Conservation (phyloP, 176 grass and related monocot genomes). For the Zea luxurians region DNA sequence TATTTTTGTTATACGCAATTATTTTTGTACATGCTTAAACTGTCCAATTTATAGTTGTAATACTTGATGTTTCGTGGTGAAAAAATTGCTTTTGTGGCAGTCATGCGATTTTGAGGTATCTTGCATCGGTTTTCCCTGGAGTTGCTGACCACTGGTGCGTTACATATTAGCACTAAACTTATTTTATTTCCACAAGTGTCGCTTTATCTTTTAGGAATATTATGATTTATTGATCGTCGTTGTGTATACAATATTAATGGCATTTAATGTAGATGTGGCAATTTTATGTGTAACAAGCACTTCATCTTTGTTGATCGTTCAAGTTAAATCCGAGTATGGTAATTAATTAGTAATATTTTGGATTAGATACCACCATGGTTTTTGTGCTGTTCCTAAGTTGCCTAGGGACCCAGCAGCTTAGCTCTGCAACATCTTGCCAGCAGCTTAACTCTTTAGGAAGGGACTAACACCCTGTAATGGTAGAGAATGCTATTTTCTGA, state of each 20-base stretch:
- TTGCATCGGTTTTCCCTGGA: too few relatives aligned
- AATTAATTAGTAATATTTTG: neutral
- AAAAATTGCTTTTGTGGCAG: neutral
- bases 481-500: constrained; percentile 33
- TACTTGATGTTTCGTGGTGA: neutral
- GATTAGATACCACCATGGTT: neutral
- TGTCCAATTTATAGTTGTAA: neutral
- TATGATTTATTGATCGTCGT: neutral
- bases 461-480: constrained; percentile 40
- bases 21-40: neutral
- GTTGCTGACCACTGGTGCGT: too few relatives aligned
- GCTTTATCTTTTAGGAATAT: neutral
- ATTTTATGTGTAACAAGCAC: neutral
- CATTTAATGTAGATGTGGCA: neutral
- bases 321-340: neutral
- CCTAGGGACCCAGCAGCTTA: too few relatives aligned
- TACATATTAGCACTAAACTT: constrained; percentile 10
- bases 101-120: too few relatives aligned
- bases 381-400: too few relatives aligned
- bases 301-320: neutral
- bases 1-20: neutral
- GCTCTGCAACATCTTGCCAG: too few relatives aligned
- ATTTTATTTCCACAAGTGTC: neutral
- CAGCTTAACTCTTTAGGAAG: too few relatives aligned
- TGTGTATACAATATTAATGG: neutral